Percentiles rank a stretch among this genome's conserved stretches.
Evolutionary conservation across 257 asterid genomes (phyloP).

Genomic region (Lycium ferocissimum): DNA sequence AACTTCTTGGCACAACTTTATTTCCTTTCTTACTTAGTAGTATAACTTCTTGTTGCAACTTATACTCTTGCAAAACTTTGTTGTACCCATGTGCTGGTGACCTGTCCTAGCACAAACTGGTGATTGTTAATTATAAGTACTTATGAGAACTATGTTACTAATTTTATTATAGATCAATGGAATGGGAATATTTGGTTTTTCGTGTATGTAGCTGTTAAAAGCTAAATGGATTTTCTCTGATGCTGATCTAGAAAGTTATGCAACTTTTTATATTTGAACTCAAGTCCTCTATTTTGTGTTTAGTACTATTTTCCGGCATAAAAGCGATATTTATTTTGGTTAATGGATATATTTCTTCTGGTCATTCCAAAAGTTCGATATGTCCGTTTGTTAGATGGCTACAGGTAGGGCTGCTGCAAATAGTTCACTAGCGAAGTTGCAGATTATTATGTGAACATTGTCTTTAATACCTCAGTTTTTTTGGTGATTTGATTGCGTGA

Average conservation of each 20-base stretch:
- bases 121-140: not conserved
- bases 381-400: not conserved
- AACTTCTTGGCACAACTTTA: slow-evolving; percentile 1
- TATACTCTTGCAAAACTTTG: not conserved
- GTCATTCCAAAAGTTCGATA: not conserved
- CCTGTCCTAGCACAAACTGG: not conserved
- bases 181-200: not conserved
- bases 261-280: not conserved
- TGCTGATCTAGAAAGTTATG: not conserved
- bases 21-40: not conserved
- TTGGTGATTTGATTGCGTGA: not conserved
- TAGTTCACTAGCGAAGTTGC: slow-evolving; percentile 1
- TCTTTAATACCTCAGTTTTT: not conserved
- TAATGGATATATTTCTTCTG: not conserved
- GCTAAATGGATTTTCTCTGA: not conserved
- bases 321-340: not conserved
- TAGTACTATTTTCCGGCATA: not conserved
- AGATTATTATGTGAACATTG: slow-evolving; percentile 17
- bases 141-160: not conserved
- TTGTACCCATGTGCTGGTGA: slow-evolving; percentile 1
- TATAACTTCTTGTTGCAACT: not conserved
- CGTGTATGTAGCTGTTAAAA: not conserved
- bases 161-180: not conserved
- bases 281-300: not conserved
- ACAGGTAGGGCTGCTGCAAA: not conserved